Evolutionary conservation across 305 asterid species (phyloP), one percentile per base, ranked within the genome.

Genomic region (Fraxinus latifolia): DNA sequence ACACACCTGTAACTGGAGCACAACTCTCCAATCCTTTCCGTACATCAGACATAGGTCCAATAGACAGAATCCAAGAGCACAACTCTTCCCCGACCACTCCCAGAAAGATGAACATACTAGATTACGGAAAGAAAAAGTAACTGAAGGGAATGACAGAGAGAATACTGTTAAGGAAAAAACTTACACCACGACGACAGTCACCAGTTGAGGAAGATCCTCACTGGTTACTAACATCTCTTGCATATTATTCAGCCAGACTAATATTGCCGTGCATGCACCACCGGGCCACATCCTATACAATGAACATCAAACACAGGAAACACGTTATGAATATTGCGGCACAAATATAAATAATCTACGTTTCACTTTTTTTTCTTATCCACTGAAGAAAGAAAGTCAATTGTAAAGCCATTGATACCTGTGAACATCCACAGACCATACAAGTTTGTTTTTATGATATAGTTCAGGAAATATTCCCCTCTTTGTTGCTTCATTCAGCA

Each of bases 381-480:
- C 31, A 21, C 33, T 23, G 32, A 79, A 77, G 77, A 44, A 74
- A 34, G 58, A 14, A 32, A 78, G 39, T 77, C 60, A 70, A 67
- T 58, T 33, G 65, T 75, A 73, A 86, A 17, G 71, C 31, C 36
- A 75, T 70, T 4, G 27, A 80, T 90, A 95, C 99, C 97, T 94
- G 91, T 94, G 99, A 78, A 95, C 97, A 89, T 95, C 97, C 42
- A 92, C 96, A 70, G 97, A 92, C 96, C 94, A 95, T 78, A 95
- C 84, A 80, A 91, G 93, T 87, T 93, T 95, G 90, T 90, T 94
- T 74, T 82, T 84, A 39, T 98, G 97, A 88, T 84, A 91, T 73
- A 95, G 83, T 84, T 93, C 99, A 74, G 99, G 97, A 84, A 88
- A 95, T 72, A 93, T 81, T 3, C 97, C 98, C 86, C 97, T 92